Evolutionary conservation across 2,329 filamentous ascomycete genomes (phyloP).

Genomic region (Gnomoniopsis sp.): DNA sequence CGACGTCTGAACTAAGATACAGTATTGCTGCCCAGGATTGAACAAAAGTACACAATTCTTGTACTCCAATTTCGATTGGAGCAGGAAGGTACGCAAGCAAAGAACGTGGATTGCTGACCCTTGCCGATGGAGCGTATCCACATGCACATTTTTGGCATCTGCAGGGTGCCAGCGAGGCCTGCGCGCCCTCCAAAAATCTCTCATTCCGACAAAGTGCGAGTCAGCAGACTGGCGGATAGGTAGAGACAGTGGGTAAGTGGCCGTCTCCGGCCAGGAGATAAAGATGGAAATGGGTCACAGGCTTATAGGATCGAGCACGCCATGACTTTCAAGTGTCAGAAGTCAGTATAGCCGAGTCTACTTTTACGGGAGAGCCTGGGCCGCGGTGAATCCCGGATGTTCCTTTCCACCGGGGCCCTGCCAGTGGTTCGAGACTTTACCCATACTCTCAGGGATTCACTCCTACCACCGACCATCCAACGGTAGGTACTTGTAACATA

Average conservation of each 20-base stretch:
- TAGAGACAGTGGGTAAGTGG: too few species aligned
- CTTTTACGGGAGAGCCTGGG: not conserved
- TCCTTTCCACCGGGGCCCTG: not conserved
- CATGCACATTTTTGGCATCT: not conserved
- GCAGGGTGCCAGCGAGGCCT: not conserved
- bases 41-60: not conserved
- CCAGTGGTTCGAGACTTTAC: not conserved
- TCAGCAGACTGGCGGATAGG: too few species aligned
- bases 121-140: not conserved
- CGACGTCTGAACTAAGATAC: not conserved
- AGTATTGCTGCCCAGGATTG: not conserved
- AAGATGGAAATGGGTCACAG: too few species aligned
- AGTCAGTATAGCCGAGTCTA: not conserved
- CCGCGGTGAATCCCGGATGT: not conserved
- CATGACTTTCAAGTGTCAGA: not conserved
- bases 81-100: not conserved
- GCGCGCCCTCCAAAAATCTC: not conserved
- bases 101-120: not conserved
- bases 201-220: not conserved
- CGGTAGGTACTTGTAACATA: not conserved
- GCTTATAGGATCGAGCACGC: too few species aligned
- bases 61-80: not conserved
- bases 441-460: not conserved
- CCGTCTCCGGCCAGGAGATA: too few species aligned
- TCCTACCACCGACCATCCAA: not conserved